phyloP scores from a whole-genome alignment of 352 stramenopile genomes.

The Hyaloperonospora brassicae region DNA sequence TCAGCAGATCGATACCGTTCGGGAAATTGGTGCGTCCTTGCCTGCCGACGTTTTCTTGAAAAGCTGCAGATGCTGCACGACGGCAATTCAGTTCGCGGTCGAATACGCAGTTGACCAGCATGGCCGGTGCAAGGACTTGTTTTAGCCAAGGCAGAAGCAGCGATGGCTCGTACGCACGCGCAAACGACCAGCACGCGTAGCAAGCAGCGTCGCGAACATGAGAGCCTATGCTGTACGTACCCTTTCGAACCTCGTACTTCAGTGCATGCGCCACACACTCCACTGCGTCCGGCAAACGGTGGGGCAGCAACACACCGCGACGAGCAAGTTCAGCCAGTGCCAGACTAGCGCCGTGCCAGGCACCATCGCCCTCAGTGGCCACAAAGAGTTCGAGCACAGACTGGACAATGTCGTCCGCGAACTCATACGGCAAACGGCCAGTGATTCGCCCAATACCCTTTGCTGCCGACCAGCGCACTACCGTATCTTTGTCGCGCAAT shows the following conservation, averaged over 20 bases:
- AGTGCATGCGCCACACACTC: slow-evolving; percentile 88
- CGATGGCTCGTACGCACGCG: slow-evolving; percentile 88
- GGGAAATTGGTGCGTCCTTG: slow-evolving; percentile 90
- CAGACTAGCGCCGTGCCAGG: slow-evolving; percentile 97
- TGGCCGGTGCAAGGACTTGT: slow-evolving; percentile 80
- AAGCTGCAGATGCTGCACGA: slow-evolving; percentile 94
- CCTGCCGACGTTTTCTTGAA: slow-evolving; percentile 92
- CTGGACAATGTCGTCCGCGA: slow-evolving; percentile 95
- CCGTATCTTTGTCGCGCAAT: slow-evolving; percentile 91
- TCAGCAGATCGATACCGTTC: slow-evolving; percentile 95
- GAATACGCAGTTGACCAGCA: slow-evolving; percentile 94
- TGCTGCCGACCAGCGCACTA: slow-evolving; percentile 98
- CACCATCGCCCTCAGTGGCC: slow-evolving; percentile 87
- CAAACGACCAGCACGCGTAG: slow-evolving; percentile 98
- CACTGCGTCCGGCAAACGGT: slow-evolving; percentile 87
- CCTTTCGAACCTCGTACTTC: slow-evolving; percentile 93
- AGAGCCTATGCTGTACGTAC: slow-evolving; percentile 91
- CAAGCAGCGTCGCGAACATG: slow-evolving; percentile 97
- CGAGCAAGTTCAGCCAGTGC: slow-evolving; percentile 93
- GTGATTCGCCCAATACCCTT: slow-evolving; percentile 97
- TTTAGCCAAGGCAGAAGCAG: slow-evolving; percentile 88
- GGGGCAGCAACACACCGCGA: slow-evolving; percentile 91
- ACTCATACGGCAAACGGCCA: slow-evolving; percentile 88
- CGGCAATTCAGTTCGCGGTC: slow-evolving; percentile 98
- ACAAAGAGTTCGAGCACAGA: slow-evolving; percentile 92